Evolutionary conservation across 2,329 filamentous ascomycete genomes (phyloP).

Genomic region (Diaporthe eres): DNA sequence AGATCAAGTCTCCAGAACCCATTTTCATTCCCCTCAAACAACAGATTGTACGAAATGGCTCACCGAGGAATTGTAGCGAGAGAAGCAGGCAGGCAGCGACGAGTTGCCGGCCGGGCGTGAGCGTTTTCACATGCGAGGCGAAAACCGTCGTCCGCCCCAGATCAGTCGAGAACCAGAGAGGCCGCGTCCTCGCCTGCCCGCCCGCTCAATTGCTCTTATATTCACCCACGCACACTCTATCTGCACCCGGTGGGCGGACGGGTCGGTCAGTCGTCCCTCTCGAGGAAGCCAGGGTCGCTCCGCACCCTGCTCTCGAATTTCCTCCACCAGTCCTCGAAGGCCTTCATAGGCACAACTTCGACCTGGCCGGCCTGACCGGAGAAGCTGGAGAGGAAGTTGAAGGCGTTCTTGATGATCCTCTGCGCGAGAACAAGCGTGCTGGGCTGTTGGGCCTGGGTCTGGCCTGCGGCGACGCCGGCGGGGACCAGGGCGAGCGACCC

Average conservation of each 20-base stretch:
- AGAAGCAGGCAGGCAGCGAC: background rate
- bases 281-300: constrained; percentile 89
- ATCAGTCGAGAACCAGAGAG: constrained; percentile 1
- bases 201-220: background rate
- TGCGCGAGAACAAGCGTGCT: constrained; percentile 88
- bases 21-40: background rate
- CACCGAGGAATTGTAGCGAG: background rate
- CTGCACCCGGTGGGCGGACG: background rate
- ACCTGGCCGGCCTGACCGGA: constrained; percentile 74
- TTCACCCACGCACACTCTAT: background rate
- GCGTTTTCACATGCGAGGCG: constrained; percentile 9
- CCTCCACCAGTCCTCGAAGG: constrained; percentile 97
- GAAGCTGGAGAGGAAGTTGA: constrained; percentile 95
- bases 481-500: constrained; percentile 45
- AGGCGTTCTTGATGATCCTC: constrained; percentile 95
- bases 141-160: background rate
- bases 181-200: background rate
- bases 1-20: background rate
- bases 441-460: constrained; percentile 54
- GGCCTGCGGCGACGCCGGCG: constrained; percentile 40
- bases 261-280: constrained; percentile 62
- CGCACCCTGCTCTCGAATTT: constrained; percentile 94
- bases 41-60: background rate
- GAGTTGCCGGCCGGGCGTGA: constrained; percentile 22
- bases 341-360: constrained; percentile 93